Conservation (phyloP, 2,329 filamentous ascomycete species). For the Cytospora chrysosperma region DNA sequence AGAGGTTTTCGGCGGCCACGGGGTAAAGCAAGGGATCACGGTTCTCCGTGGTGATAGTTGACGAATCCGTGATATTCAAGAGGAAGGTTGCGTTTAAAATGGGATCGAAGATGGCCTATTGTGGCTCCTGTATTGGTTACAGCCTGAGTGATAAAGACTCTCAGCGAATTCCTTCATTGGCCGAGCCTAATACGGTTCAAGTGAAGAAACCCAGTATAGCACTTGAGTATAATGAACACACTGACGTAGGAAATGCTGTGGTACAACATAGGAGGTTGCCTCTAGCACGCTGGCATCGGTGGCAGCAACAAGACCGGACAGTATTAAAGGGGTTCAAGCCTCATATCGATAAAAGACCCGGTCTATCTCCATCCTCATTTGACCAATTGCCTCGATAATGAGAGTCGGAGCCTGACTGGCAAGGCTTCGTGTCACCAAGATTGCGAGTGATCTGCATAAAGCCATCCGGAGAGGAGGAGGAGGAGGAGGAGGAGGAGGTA, state of each 20-base stretch:
- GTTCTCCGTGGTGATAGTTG: slow-evolving; percentile 47
- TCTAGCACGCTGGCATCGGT: slow-evolving; percentile 32
- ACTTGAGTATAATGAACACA: slow-evolving; percentile 53
- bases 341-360: slow-evolving; percentile 5
- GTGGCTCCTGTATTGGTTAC: slow-evolving; percentile 34
- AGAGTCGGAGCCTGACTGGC: neutral
- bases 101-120: slow-evolving; percentile 49
- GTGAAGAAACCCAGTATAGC: slow-evolving; percentile 36
- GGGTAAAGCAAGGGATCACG: slow-evolving; percentile 52
- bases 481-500: neutral
- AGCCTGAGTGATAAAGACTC: slow-evolving; percentile 29
- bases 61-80: slow-evolving; percentile 53
- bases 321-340: slow-evolving; percentile 18
- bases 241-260: slow-evolving; percentile 49
- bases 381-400: neutral
- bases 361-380: neutral
- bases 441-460: neutral
- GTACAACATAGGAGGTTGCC: slow-evolving; percentile 39
- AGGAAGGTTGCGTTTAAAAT: slow-evolving; percentile 54
- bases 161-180: neutral
- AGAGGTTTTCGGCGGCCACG: slow-evolving; percentile 44
- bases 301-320: slow-evolving; percentile 7
- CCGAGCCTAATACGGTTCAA: neutral
- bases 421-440: neutral
- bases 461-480: neutral